phyloP scores from a whole-genome alignment of 768 basidiomycete species.

The Crepidotus variabilis region DNA sequence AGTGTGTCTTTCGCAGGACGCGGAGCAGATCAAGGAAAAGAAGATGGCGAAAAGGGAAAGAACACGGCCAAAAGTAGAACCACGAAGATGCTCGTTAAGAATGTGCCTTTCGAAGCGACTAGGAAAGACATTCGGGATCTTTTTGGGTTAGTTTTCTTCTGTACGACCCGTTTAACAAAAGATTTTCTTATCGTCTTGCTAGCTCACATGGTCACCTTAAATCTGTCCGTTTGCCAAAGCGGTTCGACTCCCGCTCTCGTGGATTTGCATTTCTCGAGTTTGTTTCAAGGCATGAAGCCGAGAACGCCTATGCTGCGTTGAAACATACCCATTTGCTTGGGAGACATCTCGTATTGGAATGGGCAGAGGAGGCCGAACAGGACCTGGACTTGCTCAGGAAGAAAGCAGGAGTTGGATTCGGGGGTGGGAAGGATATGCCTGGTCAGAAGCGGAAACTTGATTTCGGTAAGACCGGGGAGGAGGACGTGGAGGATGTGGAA shows the following conservation, averaged over 20 bases:
- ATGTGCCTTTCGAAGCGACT: constrained; percentile 94
- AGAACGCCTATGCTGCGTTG: constrained; percentile 81
- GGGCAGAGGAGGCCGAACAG: constrained; percentile 83
- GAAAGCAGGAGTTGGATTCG: constrained; percentile 78
- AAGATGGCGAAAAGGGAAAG: constrained; percentile 31
- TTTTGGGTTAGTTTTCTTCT: constrained; percentile 64
- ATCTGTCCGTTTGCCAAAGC: constrained; percentile 89
- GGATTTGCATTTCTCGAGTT: constrained; percentile 99
- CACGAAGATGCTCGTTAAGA: constrained; percentile 98
- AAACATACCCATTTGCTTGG: constrained; percentile 95
- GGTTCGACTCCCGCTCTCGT: constrained; percentile 82
- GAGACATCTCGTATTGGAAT: constrained; percentile 90
- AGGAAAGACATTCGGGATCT: constrained; percentile 89
- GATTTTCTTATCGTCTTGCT: constrained; percentile 4
- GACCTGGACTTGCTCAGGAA: constrained; percentile 73
- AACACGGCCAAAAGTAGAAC: constrained; percentile 51
- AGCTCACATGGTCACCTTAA: constrained; percentile 92
- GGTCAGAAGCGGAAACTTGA: constrained; percentile 71
- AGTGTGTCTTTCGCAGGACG: constrained; percentile 85
- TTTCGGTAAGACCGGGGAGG: constrained; percentile 38
- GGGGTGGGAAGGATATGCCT: constrained; percentile 65
- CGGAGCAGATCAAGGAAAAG: constrained; percentile 57
- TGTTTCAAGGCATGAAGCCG: constrained; percentile 83
- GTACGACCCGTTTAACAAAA: not conserved
- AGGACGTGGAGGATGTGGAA: constrained; percentile 34